Conservation (phyloP, 805 yeast genomes). For the Teunomyces gatunensis region DNA sequence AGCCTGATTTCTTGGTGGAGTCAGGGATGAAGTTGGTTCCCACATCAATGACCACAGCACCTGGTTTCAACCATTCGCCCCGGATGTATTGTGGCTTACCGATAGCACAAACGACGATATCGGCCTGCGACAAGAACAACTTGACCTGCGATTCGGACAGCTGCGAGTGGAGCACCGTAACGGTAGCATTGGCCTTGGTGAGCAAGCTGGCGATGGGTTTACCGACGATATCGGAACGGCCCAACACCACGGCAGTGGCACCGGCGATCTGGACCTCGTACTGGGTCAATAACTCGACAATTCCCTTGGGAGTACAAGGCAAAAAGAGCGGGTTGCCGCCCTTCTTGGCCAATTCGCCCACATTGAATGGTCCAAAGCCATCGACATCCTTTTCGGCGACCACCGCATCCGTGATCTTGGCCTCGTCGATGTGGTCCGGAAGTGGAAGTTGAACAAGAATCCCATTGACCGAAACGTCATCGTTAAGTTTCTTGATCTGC, state of each 20-base stretch:
- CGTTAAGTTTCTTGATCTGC: constrained; percentile 55
- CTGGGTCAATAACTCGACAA: constrained; percentile 59
- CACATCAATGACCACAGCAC: constrained; percentile 73
- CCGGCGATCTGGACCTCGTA: constrained; percentile 59
- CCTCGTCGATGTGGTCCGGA: constrained; percentile 68
- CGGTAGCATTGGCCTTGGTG: constrained; percentile 71
- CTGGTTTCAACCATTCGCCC: constrained; percentile 71
- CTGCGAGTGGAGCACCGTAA: constrained; percentile 69
- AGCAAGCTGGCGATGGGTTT: constrained; percentile 72
- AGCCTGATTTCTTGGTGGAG: constrained; percentile 62
- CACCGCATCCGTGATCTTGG: constrained; percentile 65
- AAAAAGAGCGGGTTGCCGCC: constrained; percentile 68
- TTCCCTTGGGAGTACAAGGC: constrained; percentile 86
- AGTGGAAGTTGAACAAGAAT: constrained; percentile 74
- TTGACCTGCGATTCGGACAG: constrained; percentile 52
- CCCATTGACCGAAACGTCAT: constrained; percentile 63
- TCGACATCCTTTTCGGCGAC: constrained; percentile 72
- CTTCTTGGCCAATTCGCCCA: constrained; percentile 73
- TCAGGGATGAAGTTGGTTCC: constrained; percentile 79
- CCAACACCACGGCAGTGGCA: constrained; percentile 76
- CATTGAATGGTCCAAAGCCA: constrained; percentile 76
- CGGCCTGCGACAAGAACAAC: constrained; percentile 55
- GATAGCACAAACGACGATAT: constrained; percentile 74
- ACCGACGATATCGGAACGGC: constrained; percentile 85
- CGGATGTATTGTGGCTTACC: constrained; percentile 70